Conservation (phyloP, 2,329 filamentous ascomycete species). For the Colletotrichum echinochloae region DNA sequence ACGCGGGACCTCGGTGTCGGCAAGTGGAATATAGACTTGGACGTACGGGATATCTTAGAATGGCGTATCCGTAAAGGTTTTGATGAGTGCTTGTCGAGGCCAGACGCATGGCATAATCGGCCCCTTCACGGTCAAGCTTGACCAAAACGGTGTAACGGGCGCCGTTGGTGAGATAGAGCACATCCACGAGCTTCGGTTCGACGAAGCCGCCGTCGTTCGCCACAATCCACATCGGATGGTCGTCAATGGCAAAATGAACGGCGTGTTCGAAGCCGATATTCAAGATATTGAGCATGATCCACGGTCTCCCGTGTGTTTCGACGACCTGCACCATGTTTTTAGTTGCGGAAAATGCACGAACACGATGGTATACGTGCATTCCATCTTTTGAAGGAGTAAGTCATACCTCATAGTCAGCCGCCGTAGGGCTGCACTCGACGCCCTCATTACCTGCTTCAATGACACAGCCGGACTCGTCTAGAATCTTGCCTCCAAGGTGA, state of each 20-base stretch:
- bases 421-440: slow-evolving; percentile 2
- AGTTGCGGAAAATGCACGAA: too few species aligned
- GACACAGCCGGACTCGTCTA: slow-evolving; percentile 19
- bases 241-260: slow-evolving; percentile 58
- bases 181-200: slow-evolving; percentile 55
- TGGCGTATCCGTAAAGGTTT: slow-evolving; percentile 64
- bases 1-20: neutral
- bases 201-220: slow-evolving; percentile 67
- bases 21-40: neutral
- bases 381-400: neutral
- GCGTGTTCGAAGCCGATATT: slow-evolving; percentile 33
- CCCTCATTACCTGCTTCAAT: slow-evolving; percentile 22
- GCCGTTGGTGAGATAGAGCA: slow-evolving; percentile 57
- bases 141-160: slow-evolving; percentile 65
- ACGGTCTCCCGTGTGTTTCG: slow-evolving; percentile 16
- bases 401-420: slow-evolving; percentile 26
- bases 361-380: neutral
- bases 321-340: neutral
- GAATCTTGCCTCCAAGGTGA: neutral
- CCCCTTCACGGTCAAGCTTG: slow-evolving; percentile 55
- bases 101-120: slow-evolving; percentile 66
- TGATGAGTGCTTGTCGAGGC: slow-evolving; percentile 63
- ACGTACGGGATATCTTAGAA: slow-evolving; percentile 49
- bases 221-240: slow-evolving; percentile 64
- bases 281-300: slow-evolving; percentile 29